These are phyloP conservation scores for Deinandra increscens DNA, from an alignment of 129 eudicot species.

Conservation along the genomic window DNA sequence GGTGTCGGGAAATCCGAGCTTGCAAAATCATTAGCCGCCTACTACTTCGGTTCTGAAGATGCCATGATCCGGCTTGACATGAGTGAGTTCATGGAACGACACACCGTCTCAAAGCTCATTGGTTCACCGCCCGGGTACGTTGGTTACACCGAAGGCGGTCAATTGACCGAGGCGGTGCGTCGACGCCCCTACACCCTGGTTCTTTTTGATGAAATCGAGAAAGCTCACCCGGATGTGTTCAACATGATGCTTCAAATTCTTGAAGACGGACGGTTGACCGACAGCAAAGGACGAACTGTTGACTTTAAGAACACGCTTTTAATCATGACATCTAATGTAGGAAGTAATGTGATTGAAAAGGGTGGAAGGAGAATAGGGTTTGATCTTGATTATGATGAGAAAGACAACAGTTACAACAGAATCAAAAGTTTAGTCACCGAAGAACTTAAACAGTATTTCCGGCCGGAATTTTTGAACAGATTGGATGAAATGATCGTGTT, in stretches of 20 bases:
- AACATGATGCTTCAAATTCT: constrained; percentile 51
- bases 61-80: constrained; percentile 42
- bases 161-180: constrained; percentile 43
- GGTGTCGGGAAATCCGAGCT: constrained; percentile 46
- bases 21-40: constrained; percentile 39
- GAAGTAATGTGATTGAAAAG: constrained; percentile 33
- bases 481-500: constrained; percentile 47
- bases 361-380: constrained; percentile 74
- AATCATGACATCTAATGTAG: constrained; percentile 48
- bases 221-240: constrained; percentile 53
- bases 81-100: constrained; percentile 48
- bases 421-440: constrained; percentile 36
- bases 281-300: constrained; percentile 47
- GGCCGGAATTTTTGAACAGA: constrained; percentile 45
- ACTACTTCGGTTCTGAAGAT: constrained; percentile 44
- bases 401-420: constrained; percentile 66
- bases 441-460: constrained; percentile 36
- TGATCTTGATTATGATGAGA: constrained; percentile 67
- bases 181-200: constrained; percentile 42
- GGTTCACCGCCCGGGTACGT: constrained; percentile 58
- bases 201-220: constrained; percentile 55
- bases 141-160: constrained; percentile 56
- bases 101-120: constrained; percentile 42
- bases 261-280: constrained; percentile 53
- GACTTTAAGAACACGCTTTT: constrained; percentile 52